phyloP scores from a whole-genome alignment of 345 rosid genomes.

The Citrus reticulata region DNA sequence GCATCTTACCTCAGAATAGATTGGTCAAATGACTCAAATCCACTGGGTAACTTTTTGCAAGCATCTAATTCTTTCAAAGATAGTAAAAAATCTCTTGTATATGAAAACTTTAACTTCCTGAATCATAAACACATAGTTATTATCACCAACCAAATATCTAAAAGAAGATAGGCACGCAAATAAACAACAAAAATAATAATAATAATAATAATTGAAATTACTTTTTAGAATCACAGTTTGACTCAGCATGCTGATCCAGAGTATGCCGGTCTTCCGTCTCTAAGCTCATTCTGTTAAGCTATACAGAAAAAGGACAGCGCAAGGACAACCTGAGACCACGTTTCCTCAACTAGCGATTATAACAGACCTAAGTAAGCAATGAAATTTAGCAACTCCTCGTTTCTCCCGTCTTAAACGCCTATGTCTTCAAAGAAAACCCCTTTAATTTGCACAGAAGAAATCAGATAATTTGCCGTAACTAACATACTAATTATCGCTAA shows the following conservation, averaged over 20 bases:
- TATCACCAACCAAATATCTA: background rate
- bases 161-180: background rate
- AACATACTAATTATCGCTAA: slow-evolving; percentile 1
- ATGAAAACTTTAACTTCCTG: slow-evolving; percentile 59
- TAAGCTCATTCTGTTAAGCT: slow-evolving; percentile 57
- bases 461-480: slow-evolving; percentile 2
- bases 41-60: slow-evolving; percentile 69
- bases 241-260: slow-evolving; percentile 37
- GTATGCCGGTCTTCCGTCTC: slow-evolving; percentile 40
- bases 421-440: slow-evolving; percentile 6
- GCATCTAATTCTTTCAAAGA: slow-evolving; percentile 66
- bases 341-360: background rate
- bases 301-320: background rate
- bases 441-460: background rate
- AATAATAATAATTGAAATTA: slow-evolving; percentile 14
- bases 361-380: background rate
- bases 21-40: slow-evolving; percentile 32
- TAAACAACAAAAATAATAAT: background rate
- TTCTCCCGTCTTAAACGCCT: slow-evolving; percentile 11
- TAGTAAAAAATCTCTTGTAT: slow-evolving; percentile 65
- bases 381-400: background rate
- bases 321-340: background rate
- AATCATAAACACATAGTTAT: slow-evolving; percentile 19
- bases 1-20: slow-evolving; percentile 54
- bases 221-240: slow-evolving; percentile 37